Evolutionary conservation across 352 stramenopile genomes (phyloP).

Genomic region (Phytophthora citricola): DNA sequence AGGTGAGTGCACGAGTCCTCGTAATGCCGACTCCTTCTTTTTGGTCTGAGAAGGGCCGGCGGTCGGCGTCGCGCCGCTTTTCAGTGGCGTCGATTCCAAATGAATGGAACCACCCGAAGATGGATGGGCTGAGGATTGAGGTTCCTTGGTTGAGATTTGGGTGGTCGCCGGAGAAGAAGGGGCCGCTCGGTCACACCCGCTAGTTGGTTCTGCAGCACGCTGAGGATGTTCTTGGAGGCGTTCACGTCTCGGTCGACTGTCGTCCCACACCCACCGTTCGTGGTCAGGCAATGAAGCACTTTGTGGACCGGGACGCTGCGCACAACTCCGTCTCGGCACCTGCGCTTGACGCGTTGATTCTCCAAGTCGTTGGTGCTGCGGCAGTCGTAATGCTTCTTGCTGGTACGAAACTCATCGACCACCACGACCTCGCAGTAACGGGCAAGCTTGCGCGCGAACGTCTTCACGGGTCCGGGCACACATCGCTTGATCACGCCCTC

Average conservation of each 20-base stretch:
- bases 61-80: neutral
- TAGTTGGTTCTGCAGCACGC: neutral
- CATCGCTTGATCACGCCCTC: neutral
- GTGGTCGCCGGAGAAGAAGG: neutral
- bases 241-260: neutral
- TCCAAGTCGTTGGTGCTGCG: neutral
- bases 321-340: constrained; percentile 2
- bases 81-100: neutral
- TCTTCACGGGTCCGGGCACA: neutral
- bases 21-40: neutral
- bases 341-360: constrained; percentile 6
- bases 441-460: constrained; percentile 7
- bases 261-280: constrained; percentile 8
- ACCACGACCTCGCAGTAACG: constrained; percentile 12
- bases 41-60: neutral
- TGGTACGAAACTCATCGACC: constrained; percentile 9
- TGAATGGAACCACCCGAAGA: neutral
- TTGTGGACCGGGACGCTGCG: constrained; percentile 10
- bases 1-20: too few species aligned
- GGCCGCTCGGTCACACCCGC: neutral
- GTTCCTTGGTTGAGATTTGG: neutral
- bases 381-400: constrained; percentile 11
- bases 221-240: neutral
- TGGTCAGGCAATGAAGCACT: constrained; percentile 10
- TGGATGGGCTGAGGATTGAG: neutral